Base-by-base conservation (phyloP, 1,284 basidiomycete species). In the Caloboletus firmus region DNA sequence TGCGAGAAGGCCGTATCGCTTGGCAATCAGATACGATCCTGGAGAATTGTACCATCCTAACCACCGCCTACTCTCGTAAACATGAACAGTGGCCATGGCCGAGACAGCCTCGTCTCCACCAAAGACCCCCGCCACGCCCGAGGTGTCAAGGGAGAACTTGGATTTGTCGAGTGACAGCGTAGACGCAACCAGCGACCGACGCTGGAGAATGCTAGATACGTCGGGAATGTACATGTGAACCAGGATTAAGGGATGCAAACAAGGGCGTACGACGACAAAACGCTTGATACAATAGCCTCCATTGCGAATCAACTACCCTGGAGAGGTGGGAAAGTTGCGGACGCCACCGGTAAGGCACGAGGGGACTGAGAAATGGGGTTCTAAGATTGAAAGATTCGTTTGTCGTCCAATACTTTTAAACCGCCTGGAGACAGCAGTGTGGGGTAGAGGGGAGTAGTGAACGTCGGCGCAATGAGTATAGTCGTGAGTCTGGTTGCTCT, bases 31-130 rank as follows among this genome's bases (percentile, higher is more conserved):
- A 45, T 71, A 74, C 8, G 69, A 66, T 11, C 70, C 72, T 7
- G 72, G 72, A 4, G 71, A 58, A n/a, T 74, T 72, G 26, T 72
- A 73, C 72, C 70, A 72, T 2, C 70, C 70, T 12, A 70, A 30
- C 64, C 61, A 72, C 12, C 45, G 61, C 32, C 68, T 70, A 4
- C 57, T 58, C 41, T 60, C 52, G 41, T 63, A 72, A 17, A 74
- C 51, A 41, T 73, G 68, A 8, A 72, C 59, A 0, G 70, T 74
- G 0, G 62, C 62, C 68, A 74, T 74, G 17, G 70, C 68, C 1
- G 72, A 64, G 1, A 67, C 58, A 6, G 72, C 71, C 22, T 73
- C 72, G 10, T 71, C 69, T 5, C 72, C 70, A 22, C 70, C 70
- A 32, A 73, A 64, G 24, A 62, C 59, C 15, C 66, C 66, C 0